Evolutionary conservation across 1,139 yeast species (phyloP), one percentile per base, ranked within the genome.

Genomic region (Suhomyces bolitotheri): DNA sequence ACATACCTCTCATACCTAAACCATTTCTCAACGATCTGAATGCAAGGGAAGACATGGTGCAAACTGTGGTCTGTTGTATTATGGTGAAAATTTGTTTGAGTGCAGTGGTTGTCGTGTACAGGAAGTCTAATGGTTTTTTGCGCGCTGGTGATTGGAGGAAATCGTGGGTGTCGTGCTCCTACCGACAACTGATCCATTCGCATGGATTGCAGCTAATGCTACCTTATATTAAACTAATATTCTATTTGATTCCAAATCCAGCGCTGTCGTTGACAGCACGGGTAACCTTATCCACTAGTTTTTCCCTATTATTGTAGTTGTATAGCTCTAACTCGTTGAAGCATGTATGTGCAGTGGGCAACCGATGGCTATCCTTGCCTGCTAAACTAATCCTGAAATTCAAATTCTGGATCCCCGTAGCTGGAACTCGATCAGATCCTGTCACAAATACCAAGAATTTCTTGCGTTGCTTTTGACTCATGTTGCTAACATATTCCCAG

Each of bases 291-390:
- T 56, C 45, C 29, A 64, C 57, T 41, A 90, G 62, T 46, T 75
- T 77, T 17, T 70, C 76, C 41, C 67, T 66, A 4, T 74, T 54
- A 5, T 59, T 49, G 56, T 90, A 92, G 33, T 78, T 79, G 59
- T 80, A 84, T 6, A 92, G 47, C 36, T 92, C 86, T 26, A 92
- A 59, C 62, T 90, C 96, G 54, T 89, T 90, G 62, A 90, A 92
- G 51, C 97, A 92, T 0, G 97, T 92, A 52, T 90, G 97, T 0
- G 97, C 90, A 8, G 82, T 64, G 0, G 97, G 97, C 19, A 89
- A 62, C 33, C 82, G 64, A 4, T 73, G 63, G 34, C 66, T 56
- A 41, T 76, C 78, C 2, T 62, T 67, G 3, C 82, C 82, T 19
- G 46, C 47, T 36, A 73, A 64, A 24, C 80, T 72, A 30, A 86